These are phyloP conservation scores for Gossypium thurberi DNA, from an alignment of 345 rosid species.

Conservation along the genomic window DNA sequence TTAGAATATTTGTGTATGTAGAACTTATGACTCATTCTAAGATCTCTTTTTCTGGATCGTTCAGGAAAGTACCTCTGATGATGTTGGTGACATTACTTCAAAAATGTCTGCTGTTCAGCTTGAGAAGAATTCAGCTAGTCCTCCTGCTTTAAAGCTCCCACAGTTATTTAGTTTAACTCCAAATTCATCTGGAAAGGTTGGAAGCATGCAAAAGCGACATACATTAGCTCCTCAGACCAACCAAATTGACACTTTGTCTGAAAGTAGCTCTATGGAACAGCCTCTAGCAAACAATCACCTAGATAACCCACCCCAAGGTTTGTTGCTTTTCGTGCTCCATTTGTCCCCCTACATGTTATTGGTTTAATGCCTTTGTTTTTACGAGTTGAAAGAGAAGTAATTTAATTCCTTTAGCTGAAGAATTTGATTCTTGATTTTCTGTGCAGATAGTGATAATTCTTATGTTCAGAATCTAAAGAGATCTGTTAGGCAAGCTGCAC, in stretches of 20 bases:
- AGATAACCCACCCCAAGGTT: slow-evolving; percentile 62
- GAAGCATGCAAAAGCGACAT: slow-evolving; percentile 69
- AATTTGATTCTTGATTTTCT: slow-evolving; percentile 10
- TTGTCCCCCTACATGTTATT: background rate
- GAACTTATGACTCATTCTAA: slow-evolving; percentile 4
- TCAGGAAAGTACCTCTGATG: slow-evolving; percentile 73
- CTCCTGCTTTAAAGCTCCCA: slow-evolving; percentile 83
- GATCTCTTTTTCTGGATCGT: background rate
- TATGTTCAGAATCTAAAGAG: slow-evolving; percentile 75
- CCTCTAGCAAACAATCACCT: slow-evolving; percentile 37
- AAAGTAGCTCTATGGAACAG: slow-evolving; percentile 50
- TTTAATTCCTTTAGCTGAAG: slow-evolving; percentile 12
- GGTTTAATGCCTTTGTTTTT: background rate
- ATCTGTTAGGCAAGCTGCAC: slow-evolving; percentile 90
- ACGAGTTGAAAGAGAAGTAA: background rate
- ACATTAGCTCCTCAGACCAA: slow-evolving; percentile 43
- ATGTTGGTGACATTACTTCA: slow-evolving; percentile 62
- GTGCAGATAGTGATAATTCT: slow-evolving; percentile 59
- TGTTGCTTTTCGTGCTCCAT: slow-evolving; percentile 16
- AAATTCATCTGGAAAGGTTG: slow-evolving; percentile 79
- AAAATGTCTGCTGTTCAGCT: slow-evolving; percentile 67
- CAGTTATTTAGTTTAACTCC: slow-evolving; percentile 88
- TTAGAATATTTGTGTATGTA: background rate
- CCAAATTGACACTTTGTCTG: slow-evolving; percentile 56
- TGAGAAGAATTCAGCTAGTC: slow-evolving; percentile 65